These are phyloP conservation scores for Lichtheimia ornata DNA, from an alignment of 371 early-diverging fungal genomes.

Conservation along the genomic window DNA sequence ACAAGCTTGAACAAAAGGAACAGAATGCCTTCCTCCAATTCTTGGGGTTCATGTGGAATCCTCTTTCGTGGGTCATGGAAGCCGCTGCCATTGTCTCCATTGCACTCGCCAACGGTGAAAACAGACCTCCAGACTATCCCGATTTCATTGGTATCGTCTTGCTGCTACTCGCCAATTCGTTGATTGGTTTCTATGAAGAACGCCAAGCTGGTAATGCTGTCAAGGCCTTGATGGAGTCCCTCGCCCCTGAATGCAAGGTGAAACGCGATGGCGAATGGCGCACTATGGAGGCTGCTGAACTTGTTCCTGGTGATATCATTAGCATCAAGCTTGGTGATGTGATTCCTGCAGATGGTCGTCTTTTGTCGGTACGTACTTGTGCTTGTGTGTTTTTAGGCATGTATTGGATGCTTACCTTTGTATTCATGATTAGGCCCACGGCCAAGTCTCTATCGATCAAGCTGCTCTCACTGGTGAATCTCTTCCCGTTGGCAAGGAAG, in stretches of 20 bases:
- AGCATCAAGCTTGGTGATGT: slow-evolving; percentile 76
- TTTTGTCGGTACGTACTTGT: slow-evolving; percentile 47
- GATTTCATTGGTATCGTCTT: slow-evolving; percentile 84
- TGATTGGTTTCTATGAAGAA: slow-evolving; percentile 87
- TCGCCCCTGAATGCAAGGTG: slow-evolving; percentile 75
- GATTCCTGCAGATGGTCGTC: slow-evolving; percentile 74
- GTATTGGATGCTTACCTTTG: too few relatives aligned
- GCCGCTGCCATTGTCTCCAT: slow-evolving; percentile 77
- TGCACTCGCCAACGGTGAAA: slow-evolving; percentile 66
- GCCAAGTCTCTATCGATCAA: slow-evolving; percentile 69
- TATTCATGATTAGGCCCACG: slow-evolving; percentile 33
- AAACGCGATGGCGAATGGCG: slow-evolving; percentile 61
- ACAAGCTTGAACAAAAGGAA: slow-evolving; percentile 74
- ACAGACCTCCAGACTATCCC: slow-evolving; percentile 72
- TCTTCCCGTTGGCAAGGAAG: slow-evolving; percentile 71
- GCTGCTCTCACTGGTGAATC: slow-evolving; percentile 87
- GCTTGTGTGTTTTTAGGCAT: slow-evolving; percentile 28
- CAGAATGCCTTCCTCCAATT: slow-evolving; percentile 80
- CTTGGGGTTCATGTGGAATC: slow-evolving; percentile 84
- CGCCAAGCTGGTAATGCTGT: slow-evolving; percentile 77
- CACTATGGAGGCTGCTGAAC: slow-evolving; percentile 49
- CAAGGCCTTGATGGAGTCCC: slow-evolving; percentile 73
- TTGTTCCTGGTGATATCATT: slow-evolving; percentile 80
- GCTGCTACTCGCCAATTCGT: slow-evolving; percentile 79
- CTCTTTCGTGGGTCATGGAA: slow-evolving; percentile 81